Evolutionary conservation across 1,284 basidiomycete species (phyloP), one percentile per base, ranked within the genome.

Genomic region (Singerocomus inundabilis): DNA sequence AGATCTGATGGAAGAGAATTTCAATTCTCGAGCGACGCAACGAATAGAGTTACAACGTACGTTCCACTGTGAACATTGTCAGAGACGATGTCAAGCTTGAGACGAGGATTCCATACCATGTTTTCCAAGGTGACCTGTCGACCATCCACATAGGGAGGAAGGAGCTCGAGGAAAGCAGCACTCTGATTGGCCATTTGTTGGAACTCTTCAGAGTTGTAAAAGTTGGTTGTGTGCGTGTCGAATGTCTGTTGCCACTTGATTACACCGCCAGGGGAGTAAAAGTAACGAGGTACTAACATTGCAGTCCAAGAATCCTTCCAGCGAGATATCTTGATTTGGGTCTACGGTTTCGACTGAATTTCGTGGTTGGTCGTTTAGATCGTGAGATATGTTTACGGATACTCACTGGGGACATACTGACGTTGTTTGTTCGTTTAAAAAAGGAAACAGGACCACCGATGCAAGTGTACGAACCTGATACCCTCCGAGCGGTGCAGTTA

Each of bases 401-500:
- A 70, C 81, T 61, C 58, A 84, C 84, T 80, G 8, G 83, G 80
- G 42, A 88, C 63, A 56, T 84, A 84, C 72, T 81, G 43, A 25
- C n/a, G 26, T 46, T 10, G 29, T 36, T 46, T 21, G 21, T 40
- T 46, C 8, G 29, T 10, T 39, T 24, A 9, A 32, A 13, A 29
- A 38, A 35, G 32, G 35, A 29, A 31, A 35, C 21, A 15, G 34
- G 16, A 42, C 30, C 10, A 44, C 18, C 32, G 9, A 41, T 21
- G 11, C 4, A 37, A 24, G 44, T 26, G 29, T 6, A 58, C 72
- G 26, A 49, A 81, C 82, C 73, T 72, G 87, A 69, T 93, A 93
- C 5, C 91, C 91, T 18, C 72, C 72, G 9, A 90, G 71, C 21
- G 88, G 87, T 24, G 82, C 86, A 1, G 75, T 65, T 38, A 93